Base-by-base conservation (phyloP, 306 rosid species). In the Delonix regia region DNA sequence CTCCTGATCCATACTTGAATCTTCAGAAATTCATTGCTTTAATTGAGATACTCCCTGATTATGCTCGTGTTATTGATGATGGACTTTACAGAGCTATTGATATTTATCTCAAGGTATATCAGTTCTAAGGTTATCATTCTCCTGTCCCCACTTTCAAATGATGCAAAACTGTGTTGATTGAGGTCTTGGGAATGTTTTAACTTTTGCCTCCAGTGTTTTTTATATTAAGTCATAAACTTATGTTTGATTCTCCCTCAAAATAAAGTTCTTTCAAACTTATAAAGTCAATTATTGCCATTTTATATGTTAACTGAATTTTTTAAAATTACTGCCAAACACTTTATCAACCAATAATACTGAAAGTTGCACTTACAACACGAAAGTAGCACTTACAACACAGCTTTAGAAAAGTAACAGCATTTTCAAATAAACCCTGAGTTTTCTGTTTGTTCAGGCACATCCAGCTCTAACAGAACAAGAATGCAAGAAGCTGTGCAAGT, bases 51-150 rank as follows among this genome's bases (percentile, higher is more conserved):
- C 88, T 94, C 27, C 98, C 97, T 13, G 94, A 92, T 64, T 89
- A 94, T 85, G 94, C 97, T 81, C 94, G 96, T n/a, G 91, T 92
- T 48, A 81, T 92, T 0, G 94, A 89, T 33, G 98, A 94, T 78
- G 96, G 98, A 41, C 86, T 92, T 61, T 94, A 94, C 47, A 86
- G 97, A 85, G 96, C 98, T 1, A 27, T 92, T 22, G 98, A 94
- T 79, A 88, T 94, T 52, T 92, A 90, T 80, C 68, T 94, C 82
- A 94, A 94, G 92, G 98, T 90, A 88, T 77, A 61, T 51, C 63
- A 67, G 18, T 27, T 63, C 33, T 28, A 27, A 16, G 27, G n/a
- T 39, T 5, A 81, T 38, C 55, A 2, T 81, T 28, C 61, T 44
- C 36, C 51, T 55, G 19, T 60, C 21, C 4, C 18, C 64, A 24